These are phyloP conservation scores for Penicillium alfredii DNA, from an alignment of 495 filamentous ascomycete genomes.

Conservation along the genomic window DNA sequence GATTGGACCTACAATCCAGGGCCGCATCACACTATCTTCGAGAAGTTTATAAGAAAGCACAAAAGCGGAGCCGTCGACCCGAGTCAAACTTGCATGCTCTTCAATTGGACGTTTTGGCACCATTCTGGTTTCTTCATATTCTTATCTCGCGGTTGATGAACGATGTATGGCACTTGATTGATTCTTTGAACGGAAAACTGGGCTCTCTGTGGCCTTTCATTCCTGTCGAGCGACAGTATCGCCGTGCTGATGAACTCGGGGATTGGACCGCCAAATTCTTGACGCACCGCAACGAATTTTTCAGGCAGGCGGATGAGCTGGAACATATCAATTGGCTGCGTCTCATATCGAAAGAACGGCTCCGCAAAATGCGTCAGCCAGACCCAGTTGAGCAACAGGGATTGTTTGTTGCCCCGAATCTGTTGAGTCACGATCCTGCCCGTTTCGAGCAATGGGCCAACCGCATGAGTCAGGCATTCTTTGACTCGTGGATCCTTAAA, in stretches of 20 bases:
- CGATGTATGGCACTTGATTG: conserved; percentile 13
- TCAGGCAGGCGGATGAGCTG: conserved; percentile 1
- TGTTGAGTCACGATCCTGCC: conserved; percentile 16
- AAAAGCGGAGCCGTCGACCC: too few relatives aligned
- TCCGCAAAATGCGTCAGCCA: conserved; percentile 11
- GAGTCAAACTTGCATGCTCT: conserved; percentile 23
- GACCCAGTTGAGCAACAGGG: conserved; percentile 13
- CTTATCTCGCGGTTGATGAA: not conserved
- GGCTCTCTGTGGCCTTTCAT: conserved; percentile 20
- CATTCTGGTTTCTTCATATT: conserved; percentile 10
- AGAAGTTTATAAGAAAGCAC: too few relatives aligned
- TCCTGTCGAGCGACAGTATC: too few relatives aligned
- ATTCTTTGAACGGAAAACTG: conserved; percentile 1
- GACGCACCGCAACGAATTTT: conserved; percentile 3
- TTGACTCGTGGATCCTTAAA: too few relatives aligned
- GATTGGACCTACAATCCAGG: too few relatives aligned
- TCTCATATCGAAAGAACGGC: conserved; percentile 15
- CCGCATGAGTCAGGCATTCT: not conserved
- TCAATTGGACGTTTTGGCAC: conserved; percentile 27
- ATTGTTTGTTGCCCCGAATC: conserved; percentile 13
- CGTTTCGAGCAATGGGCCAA: conserved; percentile 16
- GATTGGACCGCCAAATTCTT: not conserved
- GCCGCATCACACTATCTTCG: too few relatives aligned
- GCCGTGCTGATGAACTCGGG: too few relatives aligned
- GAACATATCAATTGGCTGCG: conserved; percentile 23